phyloP scores from a whole-genome alignment of 352 stramenopile species.

The Blastocystis sp. region DNA sequence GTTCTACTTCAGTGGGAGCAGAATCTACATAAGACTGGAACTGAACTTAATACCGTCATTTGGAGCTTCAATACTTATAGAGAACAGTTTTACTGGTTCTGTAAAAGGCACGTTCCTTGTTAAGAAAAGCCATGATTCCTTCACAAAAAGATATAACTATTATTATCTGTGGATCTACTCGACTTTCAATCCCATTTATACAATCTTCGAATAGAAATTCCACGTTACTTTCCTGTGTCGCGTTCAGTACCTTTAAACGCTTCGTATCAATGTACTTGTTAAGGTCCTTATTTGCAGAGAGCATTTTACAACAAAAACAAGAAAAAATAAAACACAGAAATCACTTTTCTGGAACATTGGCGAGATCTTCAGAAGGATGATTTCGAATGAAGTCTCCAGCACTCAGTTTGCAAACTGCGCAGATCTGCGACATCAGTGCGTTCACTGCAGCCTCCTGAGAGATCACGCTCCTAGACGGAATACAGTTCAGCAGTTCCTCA shows the following conservation, averaged over 20 bases:
- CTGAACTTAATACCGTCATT: background rate
- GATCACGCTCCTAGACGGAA: constrained; percentile 29
- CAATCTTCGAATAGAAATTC: constrained; percentile 23
- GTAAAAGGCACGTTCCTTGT: constrained; percentile 20
- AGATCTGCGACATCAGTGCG: constrained; percentile 45
- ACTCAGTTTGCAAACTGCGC: background rate
- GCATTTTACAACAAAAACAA: constrained; percentile 31
- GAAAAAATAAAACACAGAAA: background rate
- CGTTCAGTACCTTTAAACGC: constrained; percentile 15
- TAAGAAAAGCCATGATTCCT: background rate
- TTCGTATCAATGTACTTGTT: constrained; percentile 10
- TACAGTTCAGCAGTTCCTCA: constrained; percentile 26
- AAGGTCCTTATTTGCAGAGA: background rate
- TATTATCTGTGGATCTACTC: constrained; percentile 34
- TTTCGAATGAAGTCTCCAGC: constrained; percentile 25
- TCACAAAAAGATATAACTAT: constrained; percentile 16
- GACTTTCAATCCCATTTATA: constrained; percentile 23
- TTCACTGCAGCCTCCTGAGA: constrained; percentile 47
- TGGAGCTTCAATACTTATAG: constrained; percentile 34
- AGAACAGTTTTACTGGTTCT: constrained; percentile 40
- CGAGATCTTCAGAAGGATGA: constrained; percentile 4
- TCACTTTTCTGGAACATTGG: background rate
- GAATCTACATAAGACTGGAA: background rate
- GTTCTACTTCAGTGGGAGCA: constrained; percentile 8
- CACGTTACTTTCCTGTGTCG: constrained; percentile 24